phyloP scores from a whole-genome alignment of 805 yeast species.

The Ogataea thermomethanolica region DNA sequence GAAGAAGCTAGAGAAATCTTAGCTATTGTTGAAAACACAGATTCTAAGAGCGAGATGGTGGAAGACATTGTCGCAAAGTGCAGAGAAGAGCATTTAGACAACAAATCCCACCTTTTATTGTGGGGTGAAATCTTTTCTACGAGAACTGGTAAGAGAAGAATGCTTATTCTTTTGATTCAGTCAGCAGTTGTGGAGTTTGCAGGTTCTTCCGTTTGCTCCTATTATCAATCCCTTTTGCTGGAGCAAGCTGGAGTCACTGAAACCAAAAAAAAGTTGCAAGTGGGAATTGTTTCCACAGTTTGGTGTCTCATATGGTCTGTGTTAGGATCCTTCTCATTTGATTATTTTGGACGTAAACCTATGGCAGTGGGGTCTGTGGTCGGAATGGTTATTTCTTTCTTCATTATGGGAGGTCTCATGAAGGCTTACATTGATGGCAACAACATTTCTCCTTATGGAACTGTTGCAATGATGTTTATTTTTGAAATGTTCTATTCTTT shows the following conservation, averaged over 20 bases:
- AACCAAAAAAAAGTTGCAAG: conserved; percentile 19
- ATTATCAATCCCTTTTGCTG: conserved; percentile 39
- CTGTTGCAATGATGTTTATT: conserved; percentile 48
- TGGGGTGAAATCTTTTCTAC: conserved; percentile 31
- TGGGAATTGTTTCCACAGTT: conserved; percentile 22
- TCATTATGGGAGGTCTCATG: conserved; percentile 22
- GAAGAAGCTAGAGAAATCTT: conserved; percentile 36
- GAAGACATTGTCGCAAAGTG: conserved; percentile 25
- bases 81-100: conserved; percentile 19
- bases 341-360: conserved; percentile 18
- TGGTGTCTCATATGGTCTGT: conserved; percentile 21
- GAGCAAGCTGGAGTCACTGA: conserved; percentile 20
- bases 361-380: conserved; percentile 13
- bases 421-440: conserved; percentile 5
- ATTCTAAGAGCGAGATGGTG: conserved; percentile 29
- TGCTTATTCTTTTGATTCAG: conserved; percentile 27
- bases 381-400: conserved; percentile 22
- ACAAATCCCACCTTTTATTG: conserved; percentile 24
- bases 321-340: conserved; percentile 19
- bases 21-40: conserved; percentile 33
- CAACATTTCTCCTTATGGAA: conserved; percentile 27
- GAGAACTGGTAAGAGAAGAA: conserved; percentile 36
- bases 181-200: conserved; percentile 37
- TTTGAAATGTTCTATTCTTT: conserved; percentile 41
- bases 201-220: conserved; percentile 45